Percentiles rank a stretch among this genome's conserved stretches.
phyloP scores from a whole-genome alignment of 1,284 basidiomycete species.

The Golubevia sp. region DNA sequence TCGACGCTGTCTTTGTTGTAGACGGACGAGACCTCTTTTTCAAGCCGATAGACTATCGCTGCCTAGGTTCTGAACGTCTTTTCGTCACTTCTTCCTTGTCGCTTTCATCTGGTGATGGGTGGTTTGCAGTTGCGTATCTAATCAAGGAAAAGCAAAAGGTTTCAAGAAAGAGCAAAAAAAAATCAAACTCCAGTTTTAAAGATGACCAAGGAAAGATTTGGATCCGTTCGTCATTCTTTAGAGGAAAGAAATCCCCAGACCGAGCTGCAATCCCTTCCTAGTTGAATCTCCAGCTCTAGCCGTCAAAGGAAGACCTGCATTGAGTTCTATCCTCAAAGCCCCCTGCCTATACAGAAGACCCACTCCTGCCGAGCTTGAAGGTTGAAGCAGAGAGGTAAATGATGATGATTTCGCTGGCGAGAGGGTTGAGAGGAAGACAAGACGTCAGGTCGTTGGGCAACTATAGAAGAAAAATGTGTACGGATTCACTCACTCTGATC shows the following conservation, averaged over 20 bases:
- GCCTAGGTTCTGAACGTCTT: too few species aligned
- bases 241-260: slow-evolving; percentile 73
- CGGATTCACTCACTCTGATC: slow-evolving; percentile 66
- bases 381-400: slow-evolving; percentile 34
- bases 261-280: slow-evolving; percentile 84
- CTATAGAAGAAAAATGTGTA: slow-evolving; percentile 26
- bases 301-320: slow-evolving; percentile 85
- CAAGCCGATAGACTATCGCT: too few species aligned
- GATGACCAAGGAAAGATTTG: too few species aligned
- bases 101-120: too few species aligned
- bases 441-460: slow-evolving; percentile 65
- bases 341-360: slow-evolving; percentile 90
- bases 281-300: slow-evolving; percentile 76
- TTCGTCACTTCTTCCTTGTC: too few species aligned
- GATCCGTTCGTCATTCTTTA: not conserved
- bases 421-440: not conserved
- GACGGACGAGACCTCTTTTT: too few species aligned
- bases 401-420: slow-evolving; percentile 8
- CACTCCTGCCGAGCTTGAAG: slow-evolving; percentile 76
- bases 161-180: too few species aligned
- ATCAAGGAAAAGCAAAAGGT: too few species aligned
- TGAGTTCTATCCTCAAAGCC: slow-evolving; percentile 83
- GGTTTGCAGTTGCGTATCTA: too few species aligned
- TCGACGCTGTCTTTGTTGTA: too few species aligned
- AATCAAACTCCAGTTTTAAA: too few species aligned